A percentile compares a stretch with the other conserved stretches of the same genome.
Conservation (phyloP, 2,329 filamentous ascomycete species). For the Leptographium galeiforme region DNA sequence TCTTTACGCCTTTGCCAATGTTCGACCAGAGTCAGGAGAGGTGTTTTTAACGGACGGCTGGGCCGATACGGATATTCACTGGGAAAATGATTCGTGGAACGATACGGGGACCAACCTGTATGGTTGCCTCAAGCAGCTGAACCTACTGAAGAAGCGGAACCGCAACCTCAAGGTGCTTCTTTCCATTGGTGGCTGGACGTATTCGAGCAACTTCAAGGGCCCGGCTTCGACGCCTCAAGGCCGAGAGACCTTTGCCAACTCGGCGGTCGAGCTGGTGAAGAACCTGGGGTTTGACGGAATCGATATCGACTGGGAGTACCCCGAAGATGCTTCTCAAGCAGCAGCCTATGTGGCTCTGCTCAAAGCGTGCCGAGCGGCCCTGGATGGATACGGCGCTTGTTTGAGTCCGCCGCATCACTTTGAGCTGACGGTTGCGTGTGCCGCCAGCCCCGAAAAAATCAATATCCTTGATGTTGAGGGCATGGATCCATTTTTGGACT, state of each 20-base stretch:
- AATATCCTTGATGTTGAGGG: conserved; percentile 45
- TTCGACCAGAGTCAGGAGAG: conserved; percentile 65
- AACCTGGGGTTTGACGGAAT: conserved; percentile 63
- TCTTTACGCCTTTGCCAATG: conserved; percentile 83
- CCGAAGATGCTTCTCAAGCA: conserved; percentile 39
- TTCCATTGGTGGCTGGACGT: conserved; percentile 87
- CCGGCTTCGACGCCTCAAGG: conserved; percentile 60
- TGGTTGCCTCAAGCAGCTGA: conserved; percentile 79
- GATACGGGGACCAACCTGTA: conserved; percentile 69
- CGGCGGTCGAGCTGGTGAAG: conserved; percentile 62
- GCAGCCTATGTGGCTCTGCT: conserved; percentile 47
- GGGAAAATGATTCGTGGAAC: conserved; percentile 55
- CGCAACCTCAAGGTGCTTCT: conserved; percentile 75
- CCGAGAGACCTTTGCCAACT: conserved; percentile 57
- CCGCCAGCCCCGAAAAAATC: conserved; percentile 50
- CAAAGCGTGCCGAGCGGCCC: conserved; percentile 37
- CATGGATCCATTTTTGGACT: conserved; percentile 56
- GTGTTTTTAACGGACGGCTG: conserved; percentile 52
- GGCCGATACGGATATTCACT: conserved; percentile 62
- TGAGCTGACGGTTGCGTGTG: conserved; percentile 51
- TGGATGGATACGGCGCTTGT: conserved; percentile 41
- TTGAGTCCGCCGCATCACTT: conserved; percentile 36
- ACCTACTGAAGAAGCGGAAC: conserved; percentile 67
- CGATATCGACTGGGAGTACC: conserved; percentile 50
- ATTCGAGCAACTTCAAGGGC: conserved; percentile 67